Conservation (phyloP, 2,329 filamentous ascomycete species). For the Penicillium glabrum region DNA sequence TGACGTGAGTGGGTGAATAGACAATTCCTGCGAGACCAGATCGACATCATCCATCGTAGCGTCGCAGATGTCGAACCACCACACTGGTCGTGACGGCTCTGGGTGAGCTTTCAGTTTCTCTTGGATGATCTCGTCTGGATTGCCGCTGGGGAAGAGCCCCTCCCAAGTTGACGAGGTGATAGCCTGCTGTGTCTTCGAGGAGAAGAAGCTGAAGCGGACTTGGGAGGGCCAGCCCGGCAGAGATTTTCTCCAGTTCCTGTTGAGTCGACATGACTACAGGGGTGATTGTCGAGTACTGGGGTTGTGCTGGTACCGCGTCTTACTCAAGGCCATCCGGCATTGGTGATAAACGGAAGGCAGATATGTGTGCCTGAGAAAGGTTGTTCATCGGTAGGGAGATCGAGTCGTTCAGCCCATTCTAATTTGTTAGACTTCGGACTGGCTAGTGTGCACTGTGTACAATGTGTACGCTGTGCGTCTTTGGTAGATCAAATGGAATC, state of each 20-base stretch:
- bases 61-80: conserved; percentile 93
- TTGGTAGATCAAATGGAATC: no score
- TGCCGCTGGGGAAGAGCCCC: conserved; percentile 13
- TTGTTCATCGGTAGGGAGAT: neutral
- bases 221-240: conserved; percentile 41
- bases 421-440: no score
- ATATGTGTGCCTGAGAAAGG: neutral
- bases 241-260: conserved; percentile 2
- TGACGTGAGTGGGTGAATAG: conserved; percentile 87
- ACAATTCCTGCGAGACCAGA: conserved; percentile 84
- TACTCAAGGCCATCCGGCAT: conserved; percentile 1
- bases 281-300: neutral
- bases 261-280: conserved; percentile 3
- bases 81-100: conserved; percentile 53
- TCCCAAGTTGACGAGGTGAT: conserved; percentile 20
- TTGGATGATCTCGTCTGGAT: conserved; percentile 13
- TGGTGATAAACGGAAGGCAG: neutral
- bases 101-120: conserved; percentile 10
- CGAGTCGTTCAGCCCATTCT: conserved; percentile 1
- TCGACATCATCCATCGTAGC: conserved; percentile 83
- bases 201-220: conserved; percentile 93
- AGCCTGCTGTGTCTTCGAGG: conserved; percentile 71
- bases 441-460: neutral
- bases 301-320: neutral
- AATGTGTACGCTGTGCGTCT: no score